A percentile compares a stretch with the other conserved stretches of the same genome.
Conservation (phyloP, 1,284 basidiomycete species). For the Trichosporon sp. region DNA sequence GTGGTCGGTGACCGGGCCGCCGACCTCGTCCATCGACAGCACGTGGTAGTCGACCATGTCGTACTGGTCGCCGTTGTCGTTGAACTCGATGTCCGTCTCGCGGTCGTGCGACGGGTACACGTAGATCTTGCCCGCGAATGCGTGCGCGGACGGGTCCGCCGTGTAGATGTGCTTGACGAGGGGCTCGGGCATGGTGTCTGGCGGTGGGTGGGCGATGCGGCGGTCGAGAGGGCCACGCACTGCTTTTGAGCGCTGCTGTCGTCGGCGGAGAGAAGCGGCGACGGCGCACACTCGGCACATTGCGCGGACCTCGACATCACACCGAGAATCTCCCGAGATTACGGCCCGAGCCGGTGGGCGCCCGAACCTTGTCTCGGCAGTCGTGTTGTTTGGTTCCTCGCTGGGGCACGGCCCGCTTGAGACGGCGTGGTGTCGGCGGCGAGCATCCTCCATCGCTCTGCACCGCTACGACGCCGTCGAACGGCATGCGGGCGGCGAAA, state of each 20-base stretch:
- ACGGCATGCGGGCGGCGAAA: too few relatives aligned
- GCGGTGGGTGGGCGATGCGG: background rate
- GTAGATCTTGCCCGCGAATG: slow-evolving; percentile 35
- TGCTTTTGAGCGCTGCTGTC: background rate
- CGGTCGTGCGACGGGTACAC: slow-evolving; percentile 41
- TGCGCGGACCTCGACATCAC: background rate
- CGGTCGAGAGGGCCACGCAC: background rate
- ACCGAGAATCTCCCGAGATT: background rate
- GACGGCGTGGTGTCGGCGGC: too few relatives aligned
- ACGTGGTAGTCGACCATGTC: slow-evolving; percentile 44
- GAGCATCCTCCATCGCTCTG: too few relatives aligned
- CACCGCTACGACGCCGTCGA: too few relatives aligned
- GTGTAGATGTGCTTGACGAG: slow-evolving; percentile 39
- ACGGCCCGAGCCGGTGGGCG: background rate
- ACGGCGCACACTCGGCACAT: background rate
- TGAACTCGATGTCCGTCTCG: slow-evolving; percentile 35
- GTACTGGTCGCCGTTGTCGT: slow-evolving; percentile 41
- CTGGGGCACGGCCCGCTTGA: too few relatives aligned
- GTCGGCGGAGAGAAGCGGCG: background rate
- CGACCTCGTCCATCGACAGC: slow-evolving; percentile 29
- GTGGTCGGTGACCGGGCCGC: slow-evolving; percentile 35
- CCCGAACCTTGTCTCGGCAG: background rate
- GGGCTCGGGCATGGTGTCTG: slow-evolving; percentile 21
- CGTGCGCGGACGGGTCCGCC: slow-evolving; percentile 43
- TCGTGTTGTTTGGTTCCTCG: background rate